Base-by-base conservation (phyloP, 208 protist genomes). In the Crithidia thermophila region DNA sequence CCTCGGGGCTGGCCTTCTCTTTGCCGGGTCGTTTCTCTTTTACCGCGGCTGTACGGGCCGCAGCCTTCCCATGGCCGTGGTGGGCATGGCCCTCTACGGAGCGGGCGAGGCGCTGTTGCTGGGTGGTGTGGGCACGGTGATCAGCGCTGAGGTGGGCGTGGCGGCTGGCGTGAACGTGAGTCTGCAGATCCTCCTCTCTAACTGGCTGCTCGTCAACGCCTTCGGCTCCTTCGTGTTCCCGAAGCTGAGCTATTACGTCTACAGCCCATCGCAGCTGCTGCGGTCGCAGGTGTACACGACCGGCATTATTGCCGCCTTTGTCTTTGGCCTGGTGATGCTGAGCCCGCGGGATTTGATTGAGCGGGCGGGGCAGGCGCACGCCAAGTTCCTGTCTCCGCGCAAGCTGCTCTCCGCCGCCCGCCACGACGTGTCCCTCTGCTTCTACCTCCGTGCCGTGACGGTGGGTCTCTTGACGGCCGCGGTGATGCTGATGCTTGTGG, bases 81-180 rank as follows among this genome's bases (percentile, higher is more conserved):
- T 72, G 18, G 64, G 69, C 36, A 34, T 69, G 46, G 31, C 53
- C 33, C 40, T 61, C 59, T 77, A 81, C 49, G 75, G 75, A 9
- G 58, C 67, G 11, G 75, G 75, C 14, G 51, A 67, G 33, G 75
- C 71, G 9, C n/a, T 77, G 9, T 18, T 74, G 37, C 45, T 77
- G 23, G 47, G 39, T 18, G 59, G 64, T n/a, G n/a, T 81, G 9
- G 45, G 71, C 47, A 52, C 28, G 2, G 39, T 77, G 14, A 47
- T 65, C 4, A 57, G 76, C 18, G 67, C 77, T 2, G 72, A 77
- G 62, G 67, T 77, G 18, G 77, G 77, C 28, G 52, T 83, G 4
- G 66, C 49, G 33, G 77, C 77, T 3, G 72, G 72, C 21, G 63
- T 76, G 31, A 57, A 40, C 18, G 61, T 72, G 9, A 62, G 66